Evolutionary conservation across 805 yeast genomes (phyloP), one percentile per base, ranked within the genome.

Genomic region (Candida endomychidarum): DNA sequence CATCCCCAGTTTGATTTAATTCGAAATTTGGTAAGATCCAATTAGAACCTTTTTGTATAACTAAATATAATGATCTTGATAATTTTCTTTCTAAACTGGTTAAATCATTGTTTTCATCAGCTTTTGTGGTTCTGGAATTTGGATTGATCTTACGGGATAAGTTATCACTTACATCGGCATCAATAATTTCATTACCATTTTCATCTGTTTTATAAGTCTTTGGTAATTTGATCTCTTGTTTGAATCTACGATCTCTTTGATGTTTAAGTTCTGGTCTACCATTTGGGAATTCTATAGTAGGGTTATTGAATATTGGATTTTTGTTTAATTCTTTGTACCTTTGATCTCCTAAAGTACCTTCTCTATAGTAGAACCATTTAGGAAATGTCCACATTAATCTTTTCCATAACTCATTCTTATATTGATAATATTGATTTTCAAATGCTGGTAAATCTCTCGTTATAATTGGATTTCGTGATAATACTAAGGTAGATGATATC

Each of bases 371-470:
- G 58, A 80, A 90, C 77, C 88, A 88, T 52, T 83, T 81, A 4
- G 99, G 98, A 63, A 93, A 93, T 0, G 98, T 89, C 96, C 96
- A 89, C 96, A 90, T 89, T 50, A 93, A 72, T 53, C 98, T 77
- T 56, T 81, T 81, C 71, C 89, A 90, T 40, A 93, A 72, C 60
- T 86, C 95, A 37, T 80, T 77, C 62, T 90, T 96, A 60, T 93
- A 93, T 39, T 79, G 70, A 58, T 84, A 86, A 62, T 83, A 93
- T 37, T 80, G 80, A 44, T 69, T 56, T 52, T 88, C 96, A 51
- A 91, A 83, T 41, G 71, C 77, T 8, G 83, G 71, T 39, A 81
- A 66, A 45, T 86, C 91, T 8, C 86, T 83, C 2, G 96, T 86
- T 34, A 93, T 78, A 25, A 93, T 72, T 20, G 99, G 99, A 27